A percentile compares a stretch with the other conserved stretches of the same genome.
These are phyloP conservation scores for Talaromyces piceae DNA, from an alignment of 2,329 filamentous ascomycete genomes.

Conservation along the genomic window DNA sequence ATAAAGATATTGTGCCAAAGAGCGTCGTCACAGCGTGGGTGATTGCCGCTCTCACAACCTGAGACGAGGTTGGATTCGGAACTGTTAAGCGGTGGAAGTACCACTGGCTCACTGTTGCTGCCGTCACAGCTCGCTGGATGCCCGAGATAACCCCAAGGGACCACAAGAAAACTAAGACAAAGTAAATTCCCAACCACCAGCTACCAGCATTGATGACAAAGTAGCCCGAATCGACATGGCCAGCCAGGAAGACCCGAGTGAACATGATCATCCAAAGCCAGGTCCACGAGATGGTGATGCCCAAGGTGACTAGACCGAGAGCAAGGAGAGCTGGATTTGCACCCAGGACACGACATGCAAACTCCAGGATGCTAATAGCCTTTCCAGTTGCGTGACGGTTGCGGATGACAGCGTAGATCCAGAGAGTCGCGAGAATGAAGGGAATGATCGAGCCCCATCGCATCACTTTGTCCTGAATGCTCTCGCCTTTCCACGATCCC, in stretches of 20 bases:
- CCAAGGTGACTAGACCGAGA: conserved; percentile 73
- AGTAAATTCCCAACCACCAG: conserved; percentile 92
- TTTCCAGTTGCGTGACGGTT: conserved; percentile 73
- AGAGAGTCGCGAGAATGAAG: conserved; percentile 62
- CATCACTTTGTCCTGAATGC: conserved; percentile 83
- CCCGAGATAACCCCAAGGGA: conserved; percentile 80
- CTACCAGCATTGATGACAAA: conserved; percentile 83
- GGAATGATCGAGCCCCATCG: conserved; percentile 77
- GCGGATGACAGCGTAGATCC: conserved; percentile 76
- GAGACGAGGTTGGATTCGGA: conserved; percentile 67
- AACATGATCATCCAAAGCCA: conserved; percentile 98
- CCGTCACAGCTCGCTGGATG: conserved; percentile 83
- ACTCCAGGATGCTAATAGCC: conserved; percentile 83
- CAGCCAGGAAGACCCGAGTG: conserved; percentile 87
- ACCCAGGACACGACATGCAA: conserved; percentile 77
- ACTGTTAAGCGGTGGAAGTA: conserved; percentile 90
- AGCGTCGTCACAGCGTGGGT: conserved; percentile 76
- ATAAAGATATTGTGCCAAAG: conserved; percentile 86
- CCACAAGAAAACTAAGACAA: conserved; percentile 93
- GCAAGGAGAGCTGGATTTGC: conserved; percentile 76
- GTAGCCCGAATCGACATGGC: conserved; percentile 57
- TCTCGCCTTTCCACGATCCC: conserved; percentile 63
- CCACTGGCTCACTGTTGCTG: conserved; percentile 95
- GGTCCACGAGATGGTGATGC: conserved; percentile 74
- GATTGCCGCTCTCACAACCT: conserved; percentile 77